Percentiles rank a stretch among this genome's conserved stretches.
phyloP scores from a whole-genome alignment of 83 land plant species.

The Thuja plicata region DNA sequence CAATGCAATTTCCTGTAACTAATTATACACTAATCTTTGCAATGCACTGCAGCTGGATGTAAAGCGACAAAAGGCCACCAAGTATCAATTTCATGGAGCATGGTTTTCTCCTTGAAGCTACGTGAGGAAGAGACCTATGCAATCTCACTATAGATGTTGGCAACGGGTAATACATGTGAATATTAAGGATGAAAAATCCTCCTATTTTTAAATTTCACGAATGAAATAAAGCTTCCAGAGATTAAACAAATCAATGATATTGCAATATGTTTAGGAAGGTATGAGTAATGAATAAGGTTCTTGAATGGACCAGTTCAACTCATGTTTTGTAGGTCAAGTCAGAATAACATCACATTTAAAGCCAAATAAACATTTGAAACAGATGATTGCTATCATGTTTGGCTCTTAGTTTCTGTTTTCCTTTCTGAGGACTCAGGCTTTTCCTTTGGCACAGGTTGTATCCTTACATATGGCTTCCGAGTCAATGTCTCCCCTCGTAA shows the following conservation, averaged over 20 bases:
- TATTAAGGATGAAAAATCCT: background rate
- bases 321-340: background rate
- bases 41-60: background rate
- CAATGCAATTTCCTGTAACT: background rate
- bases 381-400: background rate
- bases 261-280: background rate
- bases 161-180: background rate
- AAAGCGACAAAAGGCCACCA: background rate
- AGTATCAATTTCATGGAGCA: background rate
- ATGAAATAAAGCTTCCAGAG: background rate
- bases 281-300: background rate
- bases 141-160: background rate
- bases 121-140: background rate
- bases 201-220: background rate
- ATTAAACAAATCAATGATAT: background rate
- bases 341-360: background rate
- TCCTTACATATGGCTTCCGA: constrained; percentile 67
- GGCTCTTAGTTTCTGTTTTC: background rate
- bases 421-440: background rate
- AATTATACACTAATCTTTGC: no score
- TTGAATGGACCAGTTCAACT: background rate
- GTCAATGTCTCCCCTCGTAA: constrained; percentile 88
- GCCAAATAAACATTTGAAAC: background rate
- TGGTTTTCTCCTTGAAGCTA: background rate
- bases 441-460: constrained; percentile 53